phyloP scores from a whole-genome alignment of 345 rosid genomes.

The Gossypium ekmanianum region DNA sequence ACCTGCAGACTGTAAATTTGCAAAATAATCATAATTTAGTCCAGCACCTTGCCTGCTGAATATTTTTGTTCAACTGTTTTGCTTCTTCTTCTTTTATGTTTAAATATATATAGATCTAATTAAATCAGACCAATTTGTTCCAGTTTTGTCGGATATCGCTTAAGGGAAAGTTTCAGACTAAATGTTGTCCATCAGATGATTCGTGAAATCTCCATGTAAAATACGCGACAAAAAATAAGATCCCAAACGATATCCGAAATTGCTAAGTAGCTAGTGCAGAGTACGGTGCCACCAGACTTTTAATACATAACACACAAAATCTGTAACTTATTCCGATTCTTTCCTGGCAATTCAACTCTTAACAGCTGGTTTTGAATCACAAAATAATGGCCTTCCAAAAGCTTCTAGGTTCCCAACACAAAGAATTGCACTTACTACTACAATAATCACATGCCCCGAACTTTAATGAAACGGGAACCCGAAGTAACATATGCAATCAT shows the following conservation, averaged over 20 bases:
- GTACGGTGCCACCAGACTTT: background rate
- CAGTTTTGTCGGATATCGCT: too few species aligned
- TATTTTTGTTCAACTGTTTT: background rate
- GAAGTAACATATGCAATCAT: background rate
- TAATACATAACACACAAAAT: background rate
- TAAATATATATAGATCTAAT: background rate
- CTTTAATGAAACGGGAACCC: background rate
- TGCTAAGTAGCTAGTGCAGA: background rate
- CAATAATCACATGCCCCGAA: background rate
- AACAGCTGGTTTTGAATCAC: background rate
- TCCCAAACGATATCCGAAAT: background rate
- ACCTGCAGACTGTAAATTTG: background rate
- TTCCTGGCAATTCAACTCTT: conserved; percentile 3
- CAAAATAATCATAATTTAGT: background rate
- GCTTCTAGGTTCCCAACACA: background rate
- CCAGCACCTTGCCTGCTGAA: background rate
- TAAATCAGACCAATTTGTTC: too few species aligned
- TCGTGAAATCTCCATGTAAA: background rate
- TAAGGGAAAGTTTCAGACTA: too few species aligned
- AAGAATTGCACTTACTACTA: background rate
- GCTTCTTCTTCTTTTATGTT: background rate
- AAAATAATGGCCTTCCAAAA: background rate
- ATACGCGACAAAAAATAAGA: background rate
- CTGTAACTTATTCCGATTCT: background rate
- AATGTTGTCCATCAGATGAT: background rate